These are phyloP conservation scores for Chaetomiaceae sp. DNA, from an alignment of 2,329 filamentous ascomycete genomes.

Conservation along the genomic window DNA sequence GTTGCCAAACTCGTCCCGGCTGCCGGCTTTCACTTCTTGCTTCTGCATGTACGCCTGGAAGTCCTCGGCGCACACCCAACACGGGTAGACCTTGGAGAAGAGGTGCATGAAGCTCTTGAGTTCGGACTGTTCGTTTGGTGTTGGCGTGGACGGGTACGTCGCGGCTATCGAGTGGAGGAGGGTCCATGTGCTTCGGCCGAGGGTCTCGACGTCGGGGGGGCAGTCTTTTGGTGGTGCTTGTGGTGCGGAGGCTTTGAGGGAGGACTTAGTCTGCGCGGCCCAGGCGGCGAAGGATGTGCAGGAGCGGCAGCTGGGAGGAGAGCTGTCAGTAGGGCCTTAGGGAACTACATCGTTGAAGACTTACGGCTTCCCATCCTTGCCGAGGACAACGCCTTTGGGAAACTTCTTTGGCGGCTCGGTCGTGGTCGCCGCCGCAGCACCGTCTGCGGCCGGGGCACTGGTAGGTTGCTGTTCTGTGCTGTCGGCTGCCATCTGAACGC, in stretches of 20 bases:
- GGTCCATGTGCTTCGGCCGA: slow-evolving; percentile 89
- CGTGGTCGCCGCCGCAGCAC: slow-evolving; percentile 22
- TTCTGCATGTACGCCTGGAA: slow-evolving; percentile 76
- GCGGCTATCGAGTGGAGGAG: slow-evolving; percentile 89
- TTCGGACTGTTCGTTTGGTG: slow-evolving; percentile 65
- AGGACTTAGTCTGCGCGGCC: slow-evolving; percentile 48
- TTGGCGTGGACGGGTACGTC: slow-evolving; percentile 70
- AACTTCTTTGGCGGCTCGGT: slow-evolving; percentile 47
- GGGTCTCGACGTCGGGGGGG: slow-evolving; percentile 80
- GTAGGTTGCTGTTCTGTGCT: slow-evolving; percentile 30
- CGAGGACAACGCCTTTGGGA: slow-evolving; percentile 69
- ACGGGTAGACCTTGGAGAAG: slow-evolving; percentile 87
- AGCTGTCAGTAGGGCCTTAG: neutral
- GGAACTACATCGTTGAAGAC: slow-evolving; percentile 33
- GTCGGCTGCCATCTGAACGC: slow-evolving; percentile 36
- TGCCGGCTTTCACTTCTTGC: slow-evolving; percentile 59
- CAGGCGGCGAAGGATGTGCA: slow-evolving; percentile 66
- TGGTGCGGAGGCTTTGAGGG: slow-evolving; percentile 37
- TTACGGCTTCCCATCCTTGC: slow-evolving; percentile 81
- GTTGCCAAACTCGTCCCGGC: slow-evolving; percentile 65
- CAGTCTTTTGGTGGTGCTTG: slow-evolving; percentile 56
- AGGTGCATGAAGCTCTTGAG: slow-evolving; percentile 72
- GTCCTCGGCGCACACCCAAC: slow-evolving; percentile 91
- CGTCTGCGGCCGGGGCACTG: slow-evolving; percentile 12
- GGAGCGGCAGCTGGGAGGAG: slow-evolving; percentile 57